Evolutionary conservation across 2,329 filamentous ascomycete species (phyloP), one percentile per base, ranked within the genome.

Genomic region (Pseudocercospora fuligena): DNA sequence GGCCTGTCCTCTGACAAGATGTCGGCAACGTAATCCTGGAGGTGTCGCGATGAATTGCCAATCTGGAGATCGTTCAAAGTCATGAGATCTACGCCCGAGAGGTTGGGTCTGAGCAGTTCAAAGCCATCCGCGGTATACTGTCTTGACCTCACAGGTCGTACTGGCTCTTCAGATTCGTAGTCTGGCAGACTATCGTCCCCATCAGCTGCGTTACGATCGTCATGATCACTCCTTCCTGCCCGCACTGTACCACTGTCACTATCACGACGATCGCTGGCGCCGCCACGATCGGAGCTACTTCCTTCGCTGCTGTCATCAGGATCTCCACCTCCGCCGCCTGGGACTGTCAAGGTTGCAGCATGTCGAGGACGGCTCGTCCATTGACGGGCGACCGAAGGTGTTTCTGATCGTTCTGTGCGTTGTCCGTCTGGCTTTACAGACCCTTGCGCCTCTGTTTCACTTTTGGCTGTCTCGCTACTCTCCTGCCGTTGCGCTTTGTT

Each of bases 21-120:
- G 51, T 56, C 51, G 7, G 16, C 16, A 56, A 56, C 16, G n/a
- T 56, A 56, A n/a, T 56, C 27, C 27, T 56, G 23, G 51, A 56
- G 11, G n/a, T 27, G 23, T 25, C 14, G 9, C 21, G 57, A 43
- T 16, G 16, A 14, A 58, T 36, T 33, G 21, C 29, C 29, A 31
- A 36, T 58, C 29, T 23, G 54, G 3, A 33, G 14, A 33, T 21
- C 29, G 19, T 19, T 58, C 16, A 27, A n/a, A 19, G 31, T 56
- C 9, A 19, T 8, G 12, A 31, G 51, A n/a, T 56, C 51, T 43
- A 3, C 40, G 7, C 40, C 40, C 16, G 40, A 43, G 40, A 43
- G 40, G 7, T 19, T 16, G 40, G 16, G 40, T 43, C 40, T 43
- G 40, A 19, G 40, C 40, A 1, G 40, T 9, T 43, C 40, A 19